Evolutionary conservation across 2,329 filamentous ascomycete species (phyloP).

Genomic region (Aspergillus intermedius): DNA sequence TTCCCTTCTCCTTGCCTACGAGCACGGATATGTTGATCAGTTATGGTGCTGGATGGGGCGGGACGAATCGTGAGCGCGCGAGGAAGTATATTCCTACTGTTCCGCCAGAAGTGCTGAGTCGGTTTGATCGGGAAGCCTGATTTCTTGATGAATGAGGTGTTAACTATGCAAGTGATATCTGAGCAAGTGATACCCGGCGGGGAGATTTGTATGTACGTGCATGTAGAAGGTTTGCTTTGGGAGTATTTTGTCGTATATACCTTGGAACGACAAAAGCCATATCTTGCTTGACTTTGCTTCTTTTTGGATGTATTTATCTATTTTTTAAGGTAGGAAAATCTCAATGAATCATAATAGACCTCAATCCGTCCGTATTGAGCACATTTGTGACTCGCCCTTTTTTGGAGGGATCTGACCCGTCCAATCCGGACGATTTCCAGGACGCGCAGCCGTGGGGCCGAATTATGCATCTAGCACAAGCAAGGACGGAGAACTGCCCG

Average conservation of each 20-base stretch:
- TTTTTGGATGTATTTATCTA: neutral
- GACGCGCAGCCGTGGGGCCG: neutral
- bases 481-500: too few species aligned
- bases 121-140: slow-evolving; percentile 58
- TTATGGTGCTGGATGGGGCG: slow-evolving; percentile 91
- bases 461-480: too few species aligned
- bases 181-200: slow-evolving; percentile 1
- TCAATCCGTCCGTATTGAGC: neutral
- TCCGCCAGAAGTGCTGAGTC: slow-evolving; percentile 84
- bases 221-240: too few species aligned
- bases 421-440: neutral
- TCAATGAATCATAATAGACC: neutral
- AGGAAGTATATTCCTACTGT: slow-evolving; percentile 94
- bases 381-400: neutral
- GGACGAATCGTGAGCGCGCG: slow-evolving; percentile 82
- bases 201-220: neutral
- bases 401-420: too few species aligned
- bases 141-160: too few species aligned
- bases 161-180: too few species aligned
- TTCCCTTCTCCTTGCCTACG: slow-evolving; percentile 91
- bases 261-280: too few species aligned
- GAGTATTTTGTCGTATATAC: too few species aligned
- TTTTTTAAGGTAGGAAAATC: too few species aligned
- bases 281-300: neutral
- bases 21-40: slow-evolving; percentile 96